Evolutionary conservation across 768 basidiomycete species (phyloP).

Genomic region (Cystobasidium onofrii): DNA sequence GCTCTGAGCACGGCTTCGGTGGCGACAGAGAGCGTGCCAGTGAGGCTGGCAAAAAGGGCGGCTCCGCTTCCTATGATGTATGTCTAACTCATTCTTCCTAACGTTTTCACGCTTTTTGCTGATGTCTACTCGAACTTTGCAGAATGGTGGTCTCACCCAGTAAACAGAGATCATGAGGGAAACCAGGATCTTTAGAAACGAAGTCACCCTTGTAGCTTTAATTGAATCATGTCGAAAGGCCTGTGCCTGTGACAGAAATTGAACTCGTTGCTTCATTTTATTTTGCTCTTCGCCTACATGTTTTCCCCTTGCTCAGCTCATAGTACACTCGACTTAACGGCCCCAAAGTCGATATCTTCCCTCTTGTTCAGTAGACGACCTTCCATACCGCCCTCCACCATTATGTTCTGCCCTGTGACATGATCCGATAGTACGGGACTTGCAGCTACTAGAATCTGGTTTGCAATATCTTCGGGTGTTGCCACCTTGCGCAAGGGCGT

Average conservation of each 20-base stretch:
- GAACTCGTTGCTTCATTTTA: background rate
- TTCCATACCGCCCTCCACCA: slow-evolving; percentile 59
- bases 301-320: background rate
- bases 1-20: slow-evolving; percentile 46
- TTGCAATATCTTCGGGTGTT: slow-evolving; percentile 57
- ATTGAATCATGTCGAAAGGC: too few species aligned
- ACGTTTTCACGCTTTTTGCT: background rate
- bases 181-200: too few species aligned
- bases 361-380: slow-evolving; percentile 52
- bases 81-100: background rate
- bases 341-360: slow-evolving; percentile 11
- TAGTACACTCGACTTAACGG: background rate
- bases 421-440: slow-evolving; percentile 61
- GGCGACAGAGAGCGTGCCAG: slow-evolving; percentile 39
- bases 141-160: slow-evolving; percentile 7
- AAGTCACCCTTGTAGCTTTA: too few species aligned
- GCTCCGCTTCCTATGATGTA: slow-evolving; percentile 25
- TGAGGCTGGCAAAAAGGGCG: slow-evolving; percentile 32
- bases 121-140: background rate
- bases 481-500: slow-evolving; percentile 65
- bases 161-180: background rate
- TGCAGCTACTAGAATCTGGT: slow-evolving; percentile 58
- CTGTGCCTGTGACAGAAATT: too few species aligned
- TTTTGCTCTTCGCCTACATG: too few species aligned
- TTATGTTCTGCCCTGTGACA: slow-evolving; percentile 49